Base-by-base conservation (phyloP, 805 yeast genomes). In the Saccharomycopsis javanensis region DNA sequence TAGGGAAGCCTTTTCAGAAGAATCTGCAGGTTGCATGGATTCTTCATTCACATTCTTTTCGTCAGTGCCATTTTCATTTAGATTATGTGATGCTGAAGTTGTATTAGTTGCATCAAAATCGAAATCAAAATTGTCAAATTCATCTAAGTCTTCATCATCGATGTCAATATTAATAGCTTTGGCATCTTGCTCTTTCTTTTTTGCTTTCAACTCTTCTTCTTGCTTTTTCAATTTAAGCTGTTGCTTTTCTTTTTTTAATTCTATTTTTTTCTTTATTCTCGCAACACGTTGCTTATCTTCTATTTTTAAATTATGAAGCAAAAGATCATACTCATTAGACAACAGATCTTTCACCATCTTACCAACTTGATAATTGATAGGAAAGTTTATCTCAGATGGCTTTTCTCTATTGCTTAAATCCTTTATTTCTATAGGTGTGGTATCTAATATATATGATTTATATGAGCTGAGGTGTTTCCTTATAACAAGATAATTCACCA, bases 51-150 rank as follows among this genome's bases (percentile, higher is more conserved):
- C 20, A 25, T 27, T 48, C 27, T 30, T 48, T 6, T 38, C 20
- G n/a, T 38, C 11, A 48, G 35, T 7, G 28, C 23, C 18, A 48
- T 27, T 27, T 11, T 20, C 51, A 48, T 15, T 48, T 4, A 15
- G 16, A 35, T 20, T 27, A 33, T 51, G 23, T 35, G 33, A 28
- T 15, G 28, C 23, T 50, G 37, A 16, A 1, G 33, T 33, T 50
- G 37, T 33, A 50, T 18, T 51, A 18, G 48, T 46, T 31, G 50
- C 61, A 25, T 60, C 60, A 42, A 60, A 60, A 33, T 58, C 62
- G 51, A 60, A 60, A 11, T 60, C 62, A 48, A 60, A 55, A 27
- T 60, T 56, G 13, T 56, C 59, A 51, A 56, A 56, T n/a, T 42
- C 48, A 42, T 42, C 48, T 20, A 42, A 28, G 11, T 60, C 62